phyloP scores from a whole-genome alignment of 805 yeast species.

The Kazachstania viticola region DNA sequence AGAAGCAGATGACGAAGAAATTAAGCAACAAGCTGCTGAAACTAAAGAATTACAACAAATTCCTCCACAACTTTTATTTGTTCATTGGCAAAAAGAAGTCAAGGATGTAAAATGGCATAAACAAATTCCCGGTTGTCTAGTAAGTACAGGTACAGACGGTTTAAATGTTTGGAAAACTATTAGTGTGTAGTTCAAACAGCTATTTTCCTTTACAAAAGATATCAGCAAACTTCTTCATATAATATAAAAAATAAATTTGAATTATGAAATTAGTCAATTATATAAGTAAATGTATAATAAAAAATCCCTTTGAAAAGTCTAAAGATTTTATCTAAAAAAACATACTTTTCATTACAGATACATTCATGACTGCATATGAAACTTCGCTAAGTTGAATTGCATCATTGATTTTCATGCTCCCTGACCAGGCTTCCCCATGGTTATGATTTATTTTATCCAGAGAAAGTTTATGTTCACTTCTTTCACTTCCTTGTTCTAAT shows the following conservation, averaged over 20 bases:
- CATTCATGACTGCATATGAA: conserved; percentile 17
- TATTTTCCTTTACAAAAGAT: neutral
- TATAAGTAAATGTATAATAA: neutral
- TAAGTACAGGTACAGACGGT: conserved; percentile 93
- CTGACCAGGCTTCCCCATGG: conserved; percentile 11
- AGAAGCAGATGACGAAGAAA: conserved; percentile 97
- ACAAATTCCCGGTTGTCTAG: conserved; percentile 92
- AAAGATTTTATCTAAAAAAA: conserved; percentile 5
- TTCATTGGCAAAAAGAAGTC: conserved; percentile 96
- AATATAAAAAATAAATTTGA: neutral
- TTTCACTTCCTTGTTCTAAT: conserved; percentile 1
- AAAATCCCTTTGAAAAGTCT: too few relatives aligned
- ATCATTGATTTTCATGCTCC: conserved; percentile 10
- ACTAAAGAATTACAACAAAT: conserved; percentile 73
- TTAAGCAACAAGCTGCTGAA: conserved; percentile 71
- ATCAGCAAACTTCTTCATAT: neutral
- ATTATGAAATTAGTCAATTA: neutral
- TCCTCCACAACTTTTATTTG: conserved; percentile 91
- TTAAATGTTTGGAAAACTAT: conserved; percentile 93
- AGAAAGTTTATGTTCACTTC: conserved; percentile 14
- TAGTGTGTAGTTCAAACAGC: conserved; percentile 76
- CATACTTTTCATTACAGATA: conserved; percentile 8
- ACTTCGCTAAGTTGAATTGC: conserved; percentile 11
- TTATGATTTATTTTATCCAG: conserved; percentile 20
- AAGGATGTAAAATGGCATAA: conserved; percentile 97